Evolutionary conservation across 306 rosid species (phyloP), one percentile per base, ranked within the genome.

Genomic region (Cicer arietinum): DNA sequence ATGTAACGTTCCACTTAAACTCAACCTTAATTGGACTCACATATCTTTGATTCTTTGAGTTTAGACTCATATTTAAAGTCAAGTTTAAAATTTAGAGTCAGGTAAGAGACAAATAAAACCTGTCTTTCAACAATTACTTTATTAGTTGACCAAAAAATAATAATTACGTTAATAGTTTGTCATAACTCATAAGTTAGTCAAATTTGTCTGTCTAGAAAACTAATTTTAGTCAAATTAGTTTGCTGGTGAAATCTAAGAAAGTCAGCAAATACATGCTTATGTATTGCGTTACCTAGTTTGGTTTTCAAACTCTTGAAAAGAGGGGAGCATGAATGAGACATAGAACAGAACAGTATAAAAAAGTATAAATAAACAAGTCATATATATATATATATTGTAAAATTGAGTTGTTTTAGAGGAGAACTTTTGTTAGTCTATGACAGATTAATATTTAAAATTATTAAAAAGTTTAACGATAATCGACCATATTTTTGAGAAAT

Each of bases 221-320:
- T 57, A 57, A 10, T 3, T 3, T 58, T 58, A 25, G 64, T 58
- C 16, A 8, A 58, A 58, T 5, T 30, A 30, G 35, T 30, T 58
- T 58, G 64, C 3, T 58, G 64, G 64, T 58, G 64, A 58, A 58
- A 58, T 58, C 42, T 6, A 25, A 2, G 17, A 22, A 58, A 58
- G 64, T 58, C 64, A 58, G 7, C 42, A 51, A 14, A 7, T 51
- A 7, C 11, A 58, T 25, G 1, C 8, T 10, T 25, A 10, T 70
- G 41, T n/a, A 6, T 45, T 50, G 22, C 14, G 20, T 60, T 66
- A 25, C 22, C 22, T 20, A 13, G 22, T 73, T 37, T 65, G 17
- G 74, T 81, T 77, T 83, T 81, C 83, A 77, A 65, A 69, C 73
- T 39, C 11, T 65, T 65, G 61, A 37, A 22, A 70, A 62, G 77